Percentiles rank a stretch among this genome's conserved stretches.
Evolutionary conservation across 192 early-diverging fungal genomes (phyloP).

Genomic region (Backusella psychrophila): DNA sequence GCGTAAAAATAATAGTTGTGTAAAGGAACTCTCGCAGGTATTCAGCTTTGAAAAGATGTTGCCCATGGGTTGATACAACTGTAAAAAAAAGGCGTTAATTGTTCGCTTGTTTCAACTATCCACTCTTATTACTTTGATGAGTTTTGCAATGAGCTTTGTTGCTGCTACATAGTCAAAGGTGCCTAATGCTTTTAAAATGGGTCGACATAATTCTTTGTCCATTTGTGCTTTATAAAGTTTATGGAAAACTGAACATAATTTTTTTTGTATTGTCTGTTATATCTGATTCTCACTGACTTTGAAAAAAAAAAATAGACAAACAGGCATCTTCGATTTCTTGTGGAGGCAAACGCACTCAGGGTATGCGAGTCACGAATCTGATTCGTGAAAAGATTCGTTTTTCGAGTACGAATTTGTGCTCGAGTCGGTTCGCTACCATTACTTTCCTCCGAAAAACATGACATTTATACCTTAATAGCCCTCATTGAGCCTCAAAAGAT

Average conservation of each 20-base stretch:
- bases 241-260: no score
- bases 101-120: neutral
- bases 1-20: constrained; percentile 29
- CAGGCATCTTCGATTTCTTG: no score
- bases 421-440: no score
- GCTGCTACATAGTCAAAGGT: constrained; percentile 50
- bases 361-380: no score
- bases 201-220: constrained; percentile 3
- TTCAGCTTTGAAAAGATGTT: constrained; percentile 23
- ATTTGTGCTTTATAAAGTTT: neutral
- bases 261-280: no score
- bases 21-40: constrained; percentile 31
- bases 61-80: constrained; percentile 26
- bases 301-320: neutral
- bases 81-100: neutral
- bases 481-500: no score
- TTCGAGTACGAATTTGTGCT: no score
- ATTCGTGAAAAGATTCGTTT: no score
- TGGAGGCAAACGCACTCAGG: no score
- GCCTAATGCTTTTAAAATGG: constrained; percentile 37
- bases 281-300: neutral
- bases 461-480: no score
- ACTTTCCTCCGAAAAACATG: no score
- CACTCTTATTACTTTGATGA: constrained; percentile 26
- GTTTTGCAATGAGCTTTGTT: constrained; percentile 37